Conservation (phyloP, 352 stramenopile genomes). For the Phytophthora brassicae region DNA sequence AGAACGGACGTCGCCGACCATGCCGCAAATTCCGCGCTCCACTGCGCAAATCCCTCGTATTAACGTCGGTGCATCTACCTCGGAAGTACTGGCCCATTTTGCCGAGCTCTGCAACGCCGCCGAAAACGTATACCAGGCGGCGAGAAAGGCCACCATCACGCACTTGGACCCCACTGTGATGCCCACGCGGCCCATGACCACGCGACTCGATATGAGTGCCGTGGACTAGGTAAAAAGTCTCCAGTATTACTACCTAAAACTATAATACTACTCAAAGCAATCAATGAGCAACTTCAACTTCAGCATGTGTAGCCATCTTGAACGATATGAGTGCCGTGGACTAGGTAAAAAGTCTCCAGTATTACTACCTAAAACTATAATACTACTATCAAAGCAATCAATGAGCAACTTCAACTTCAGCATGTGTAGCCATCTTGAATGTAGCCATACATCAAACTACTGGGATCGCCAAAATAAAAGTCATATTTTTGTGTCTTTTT, state of each 20-base stretch:
- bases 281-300: background rate
- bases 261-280: background rate
- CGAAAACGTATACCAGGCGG: conserved; percentile 34
- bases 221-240: conserved; percentile 22
- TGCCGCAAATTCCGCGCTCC: conserved; percentile 25
- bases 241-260: background rate
- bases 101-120: conserved; percentile 39
- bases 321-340: conserved; percentile 36
- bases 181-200: conserved; percentile 9
- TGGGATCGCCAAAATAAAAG: too few species aligned
- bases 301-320: background rate
- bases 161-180: conserved; percentile 22
- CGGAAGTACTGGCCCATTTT: conserved; percentile 37
- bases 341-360: conserved; percentile 6
- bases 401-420: background rate
- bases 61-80: conserved; percentile 25
- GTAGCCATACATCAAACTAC: too few species aligned
- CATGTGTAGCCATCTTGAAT: too few species aligned
- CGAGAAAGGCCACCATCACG: conserved; percentile 30
- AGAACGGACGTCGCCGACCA: conserved; percentile 21
- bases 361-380: background rate
- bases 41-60: conserved; percentile 33
- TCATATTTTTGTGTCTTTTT: background rate
- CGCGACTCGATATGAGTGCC: conserved; percentile 35
- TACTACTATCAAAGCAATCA: background rate